Evolutionary conservation across 805 yeast genomes (phyloP), one percentile per base, ranked within the genome.

Genomic region (Cyberlindnera euphorbiae): DNA sequence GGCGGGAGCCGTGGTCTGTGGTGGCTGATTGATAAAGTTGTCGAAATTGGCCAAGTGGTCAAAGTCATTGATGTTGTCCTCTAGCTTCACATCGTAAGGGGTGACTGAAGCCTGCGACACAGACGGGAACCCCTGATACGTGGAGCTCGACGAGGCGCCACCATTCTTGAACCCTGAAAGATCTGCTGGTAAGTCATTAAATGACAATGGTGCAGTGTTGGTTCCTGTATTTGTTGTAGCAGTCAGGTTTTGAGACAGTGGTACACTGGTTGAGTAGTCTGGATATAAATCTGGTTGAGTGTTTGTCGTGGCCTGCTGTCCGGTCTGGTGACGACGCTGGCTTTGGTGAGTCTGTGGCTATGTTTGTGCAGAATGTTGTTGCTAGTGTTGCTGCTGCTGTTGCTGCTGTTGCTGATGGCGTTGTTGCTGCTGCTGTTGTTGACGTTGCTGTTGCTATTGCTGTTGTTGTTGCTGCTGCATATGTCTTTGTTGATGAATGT

Each of bases 401-500:
- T 31, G 39, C 9, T 34, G 40, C 7, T 33, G 34, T 17, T 28
- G 36, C 22, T 44, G 46, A 23, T n/a, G n/a, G n/a, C n/a, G n/a
- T n/a, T n/a, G n/a, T n/a, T 39, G 45, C 21, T 41, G 39, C 12
- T 38, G 43, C 16, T 43, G 45, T n/a, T 41, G 37, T 10, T 26
- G 34, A 12, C 33, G 32, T 24, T 29, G n/a, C 29, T 42, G 44
- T 14, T 34, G 26, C 18, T 30, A 26, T n/a, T 26, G 27, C 24
- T 39, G 38, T 22, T 38, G 36, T n/a, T 43, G 27, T n/a, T 32
- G 38, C 11, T 39, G 37, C 25, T 45, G 38, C 28, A 39, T 32
- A 26, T 45, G 49, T 45, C 58, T 47, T 39, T 50, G 52, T 22
- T 53, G 47, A 28, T 66, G 60, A 26, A 64, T 47, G 24, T 61